A percentile compares a stretch with the other conserved stretches of the same genome.
Evolutionary conservation across 1,139 yeast species (phyloP).

Genomic region (Pichia sp.): DNA sequence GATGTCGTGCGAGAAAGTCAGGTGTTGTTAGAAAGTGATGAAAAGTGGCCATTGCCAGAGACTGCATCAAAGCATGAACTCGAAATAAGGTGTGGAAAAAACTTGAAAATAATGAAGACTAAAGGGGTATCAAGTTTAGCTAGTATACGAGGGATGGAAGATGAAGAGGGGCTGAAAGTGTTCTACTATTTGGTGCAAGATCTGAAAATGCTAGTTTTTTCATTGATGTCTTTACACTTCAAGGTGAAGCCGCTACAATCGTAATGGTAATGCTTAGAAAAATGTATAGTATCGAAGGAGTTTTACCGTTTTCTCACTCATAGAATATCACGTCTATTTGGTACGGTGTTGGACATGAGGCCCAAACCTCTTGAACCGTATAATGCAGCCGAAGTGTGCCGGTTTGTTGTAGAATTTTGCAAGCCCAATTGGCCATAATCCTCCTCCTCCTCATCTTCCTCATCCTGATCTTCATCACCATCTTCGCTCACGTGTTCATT

Average conservation of each 20-base stretch:
- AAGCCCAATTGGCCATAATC: neutral
- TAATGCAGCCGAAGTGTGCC: neutral
- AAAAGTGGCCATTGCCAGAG: slow-evolving; percentile 35
- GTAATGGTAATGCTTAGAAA: neutral
- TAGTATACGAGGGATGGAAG: slow-evolving; percentile 34
- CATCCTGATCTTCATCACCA: neutral
- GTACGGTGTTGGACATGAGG: neutral
- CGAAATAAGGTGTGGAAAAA: slow-evolving; percentile 34
- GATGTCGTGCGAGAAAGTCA: slow-evolving; percentile 33
- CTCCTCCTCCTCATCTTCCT: neutral
- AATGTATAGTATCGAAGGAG: neutral
- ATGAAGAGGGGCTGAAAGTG: slow-evolving; percentile 37
- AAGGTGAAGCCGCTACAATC: slow-evolving; percentile 27
- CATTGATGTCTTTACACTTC: slow-evolving; percentile 37
- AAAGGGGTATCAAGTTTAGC: slow-evolving; percentile 34
- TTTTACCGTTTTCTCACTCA: neutral
- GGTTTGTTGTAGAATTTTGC: neutral
- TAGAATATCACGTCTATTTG: neutral
- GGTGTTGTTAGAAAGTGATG: slow-evolving; percentile 34
- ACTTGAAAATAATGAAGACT: slow-evolving; percentile 32
- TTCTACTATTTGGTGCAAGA: slow-evolving; percentile 39
- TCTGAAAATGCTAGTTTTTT: slow-evolving; percentile 36
- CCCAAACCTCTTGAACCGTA: slow-evolving; percentile 9
- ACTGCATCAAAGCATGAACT: slow-evolving; percentile 39
- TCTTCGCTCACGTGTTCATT: too few relatives aligned